Evolutionary conservation across 495 filamentous ascomycete genomes (phyloP).

Genomic region (Neurospora sp.): DNA sequence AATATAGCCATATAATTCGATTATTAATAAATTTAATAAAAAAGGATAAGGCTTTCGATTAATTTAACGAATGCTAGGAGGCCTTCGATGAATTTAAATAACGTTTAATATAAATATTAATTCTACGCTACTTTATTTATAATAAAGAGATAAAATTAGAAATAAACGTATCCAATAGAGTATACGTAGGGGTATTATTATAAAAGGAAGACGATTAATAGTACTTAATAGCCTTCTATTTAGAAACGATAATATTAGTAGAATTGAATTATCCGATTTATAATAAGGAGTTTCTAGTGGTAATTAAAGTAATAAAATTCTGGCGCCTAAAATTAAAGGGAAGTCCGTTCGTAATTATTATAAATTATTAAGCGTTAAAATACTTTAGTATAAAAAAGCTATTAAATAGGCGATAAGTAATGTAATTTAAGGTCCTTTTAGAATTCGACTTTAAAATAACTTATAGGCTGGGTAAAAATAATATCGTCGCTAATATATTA

Average conservation of each 20-base stretch:
- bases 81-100: neutral
- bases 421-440: too few species aligned
- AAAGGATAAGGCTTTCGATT: neutral
- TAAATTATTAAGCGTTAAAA: neutral
- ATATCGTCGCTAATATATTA: too few species aligned
- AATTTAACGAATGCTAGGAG: neutral
- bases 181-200: neutral
- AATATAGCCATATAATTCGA: too few species aligned
- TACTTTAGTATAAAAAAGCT: neutral
- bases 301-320: neutral
- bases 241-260: neutral
- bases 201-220: neutral
- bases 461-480: too few species aligned
- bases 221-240: neutral
- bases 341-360: too few species aligned
- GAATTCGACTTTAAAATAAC: too few species aligned
- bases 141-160: neutral
- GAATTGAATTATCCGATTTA: neutral
- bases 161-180: neutral
- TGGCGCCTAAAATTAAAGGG: neutral
- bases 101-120: neutral
- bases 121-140: neutral
- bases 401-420: too few species aligned
- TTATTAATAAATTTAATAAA: neutral
- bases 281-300: neutral